Evolutionary conservation across 768 basidiomycete species (phyloP).

Genomic region (Sistotremastrum niveocremeum): DNA sequence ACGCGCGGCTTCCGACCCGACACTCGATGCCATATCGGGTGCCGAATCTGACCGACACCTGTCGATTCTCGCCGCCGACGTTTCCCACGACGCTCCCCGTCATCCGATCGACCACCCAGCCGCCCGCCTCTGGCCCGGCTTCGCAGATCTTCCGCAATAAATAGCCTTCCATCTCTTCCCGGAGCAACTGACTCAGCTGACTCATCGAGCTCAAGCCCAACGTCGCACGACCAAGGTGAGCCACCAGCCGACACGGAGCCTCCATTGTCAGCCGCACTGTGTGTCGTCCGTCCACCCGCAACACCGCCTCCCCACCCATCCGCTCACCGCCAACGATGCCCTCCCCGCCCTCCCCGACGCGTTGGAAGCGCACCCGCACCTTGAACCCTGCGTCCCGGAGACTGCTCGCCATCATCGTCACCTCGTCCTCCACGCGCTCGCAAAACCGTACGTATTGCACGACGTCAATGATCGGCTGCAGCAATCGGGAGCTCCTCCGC

Average conservation of each 20-base stretch:
- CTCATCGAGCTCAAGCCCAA: slow-evolving; percentile 60
- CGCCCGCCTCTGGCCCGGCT: slow-evolving; percentile 44
- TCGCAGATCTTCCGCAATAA: slow-evolving; percentile 58
- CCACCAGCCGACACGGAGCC: slow-evolving; percentile 65
- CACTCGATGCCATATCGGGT: not conserved
- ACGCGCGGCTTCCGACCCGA: slow-evolving; percentile 3
- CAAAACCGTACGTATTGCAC: slow-evolving; percentile 73
- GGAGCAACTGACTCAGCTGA: slow-evolving; percentile 59
- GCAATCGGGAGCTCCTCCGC: slow-evolving; percentile 24
- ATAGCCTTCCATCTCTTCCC: slow-evolving; percentile 64
- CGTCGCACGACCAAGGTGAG: slow-evolving; percentile 70
- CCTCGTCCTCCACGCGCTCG: slow-evolving; percentile 41
- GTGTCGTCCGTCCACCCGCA: slow-evolving; percentile 59
- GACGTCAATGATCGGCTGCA: slow-evolving; percentile 66
- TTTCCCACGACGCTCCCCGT: slow-evolving; percentile 47
- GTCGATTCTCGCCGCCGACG: too few relatives aligned
- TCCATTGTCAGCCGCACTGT: slow-evolving; percentile 62
- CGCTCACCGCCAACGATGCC: slow-evolving; percentile 33
- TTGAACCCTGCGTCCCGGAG: slow-evolving; percentile 41
- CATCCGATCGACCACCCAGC: slow-evolving; percentile 68
- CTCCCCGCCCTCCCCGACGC: slow-evolving; percentile 55
- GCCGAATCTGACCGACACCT: too few relatives aligned
- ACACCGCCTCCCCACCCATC: slow-evolving; percentile 57
- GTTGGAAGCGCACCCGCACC: slow-evolving; percentile 41
- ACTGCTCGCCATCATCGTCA: slow-evolving; percentile 35